Evolutionary conservation across 202 grass and related monocot species (phyloP).

Genomic region (Panicum hallii): DNA sequence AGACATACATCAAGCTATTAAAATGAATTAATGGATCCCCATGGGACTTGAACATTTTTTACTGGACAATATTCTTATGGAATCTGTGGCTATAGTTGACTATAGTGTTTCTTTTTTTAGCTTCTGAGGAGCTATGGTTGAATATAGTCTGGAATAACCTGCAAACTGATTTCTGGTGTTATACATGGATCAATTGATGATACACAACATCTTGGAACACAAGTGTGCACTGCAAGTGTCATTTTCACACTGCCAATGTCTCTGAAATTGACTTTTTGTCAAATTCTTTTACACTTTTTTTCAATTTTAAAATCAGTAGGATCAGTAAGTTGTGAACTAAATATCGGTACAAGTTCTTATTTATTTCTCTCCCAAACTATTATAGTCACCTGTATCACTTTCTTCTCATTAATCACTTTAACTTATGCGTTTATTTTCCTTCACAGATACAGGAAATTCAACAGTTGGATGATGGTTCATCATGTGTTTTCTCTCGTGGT

Average conservation of each 20-base stretch:
- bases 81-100: not conserved
- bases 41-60: constrained; percentile 17
- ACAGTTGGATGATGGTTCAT: constrained; percentile 68
- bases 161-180: constrained; percentile 25
- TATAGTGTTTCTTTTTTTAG: not conserved
- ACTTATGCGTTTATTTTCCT: constrained; percentile 43
- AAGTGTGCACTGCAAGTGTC: not conserved
- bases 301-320: not conserved
- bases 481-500: constrained; percentile 72
- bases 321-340: not conserved
- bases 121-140: not conserved
- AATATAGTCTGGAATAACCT: constrained; percentile 26
- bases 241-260: not conserved
- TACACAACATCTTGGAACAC: constrained; percentile 29
- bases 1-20: not conserved
- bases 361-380: constrained; percentile 14
- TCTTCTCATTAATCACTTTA: constrained; percentile 29
- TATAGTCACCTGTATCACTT: constrained; percentile 17
- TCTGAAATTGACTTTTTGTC: not conserved
- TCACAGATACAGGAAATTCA: constrained; percentile 75
- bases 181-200: constrained; percentile 15
- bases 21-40: constrained; percentile 15
- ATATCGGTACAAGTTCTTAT: constrained; percentile 4
- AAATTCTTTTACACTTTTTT: not conserved
- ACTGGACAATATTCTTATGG: constrained; percentile 9